Conservation (phyloP, 208 protist genomes). For the Acanthamoeba culbertsoni region DNA sequence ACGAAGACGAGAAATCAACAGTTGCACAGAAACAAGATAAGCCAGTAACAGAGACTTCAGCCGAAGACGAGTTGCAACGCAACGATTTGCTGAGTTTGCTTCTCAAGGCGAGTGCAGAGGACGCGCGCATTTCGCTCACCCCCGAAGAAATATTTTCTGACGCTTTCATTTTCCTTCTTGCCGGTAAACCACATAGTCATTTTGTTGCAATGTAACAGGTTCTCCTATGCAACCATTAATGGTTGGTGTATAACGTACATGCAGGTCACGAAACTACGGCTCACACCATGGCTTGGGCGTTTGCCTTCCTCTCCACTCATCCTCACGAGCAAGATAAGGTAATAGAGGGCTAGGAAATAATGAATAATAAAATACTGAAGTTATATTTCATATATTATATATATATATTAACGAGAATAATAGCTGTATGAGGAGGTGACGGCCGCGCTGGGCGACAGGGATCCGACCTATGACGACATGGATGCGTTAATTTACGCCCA, state of each 20-base stretch:
- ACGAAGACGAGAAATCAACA: too few species aligned
- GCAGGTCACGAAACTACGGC: neutral
- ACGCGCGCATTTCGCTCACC: neutral
- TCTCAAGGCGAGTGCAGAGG: neutral
- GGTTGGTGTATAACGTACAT: neutral
- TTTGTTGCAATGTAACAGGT: neutral
- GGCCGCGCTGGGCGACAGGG: neutral
- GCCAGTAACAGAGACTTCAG: too few species aligned
- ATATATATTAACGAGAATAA: too few species aligned
- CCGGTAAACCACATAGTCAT: neutral
- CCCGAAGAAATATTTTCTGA: neutral
- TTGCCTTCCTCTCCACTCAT: neutral
- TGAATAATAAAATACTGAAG: neutral
- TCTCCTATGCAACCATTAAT: neutral
- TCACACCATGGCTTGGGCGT: neutral
- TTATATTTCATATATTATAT: too few species aligned
- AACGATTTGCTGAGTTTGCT: neutral
- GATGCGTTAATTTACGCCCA: neutral
- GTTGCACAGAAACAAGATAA: too few species aligned
- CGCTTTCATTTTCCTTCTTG: constrained; percentile 5
- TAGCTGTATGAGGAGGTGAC: neutral
- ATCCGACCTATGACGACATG: neutral
- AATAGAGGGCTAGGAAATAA: neutral
- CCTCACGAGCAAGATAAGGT: neutral
- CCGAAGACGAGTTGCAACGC: neutral